A percentile compares a stretch with the other conserved stretches of the same genome.
Conservation (phyloP, 768 basidiomycete species). For the Boletus barrowsii region DNA sequence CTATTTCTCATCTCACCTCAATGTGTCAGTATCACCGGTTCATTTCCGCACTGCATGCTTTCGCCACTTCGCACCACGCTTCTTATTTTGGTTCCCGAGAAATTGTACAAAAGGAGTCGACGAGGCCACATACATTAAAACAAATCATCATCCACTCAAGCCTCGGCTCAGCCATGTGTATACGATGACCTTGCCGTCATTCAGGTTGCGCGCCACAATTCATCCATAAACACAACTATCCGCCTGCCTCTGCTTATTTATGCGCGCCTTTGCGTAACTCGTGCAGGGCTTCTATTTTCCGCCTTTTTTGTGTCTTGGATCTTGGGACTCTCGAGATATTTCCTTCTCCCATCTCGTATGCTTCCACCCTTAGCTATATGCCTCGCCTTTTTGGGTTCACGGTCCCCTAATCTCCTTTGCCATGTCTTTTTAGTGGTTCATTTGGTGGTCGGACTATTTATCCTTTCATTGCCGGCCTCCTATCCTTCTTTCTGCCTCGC, state of each 20-base stretch:
- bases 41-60: constrained; percentile 39
- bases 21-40: constrained; percentile 43
- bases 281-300: constrained; percentile 29
- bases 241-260: constrained; percentile 32
- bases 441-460: constrained; percentile 18
- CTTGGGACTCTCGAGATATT: constrained; percentile 34
- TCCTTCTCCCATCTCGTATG: constrained; percentile 12
- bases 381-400: constrained; percentile 19
- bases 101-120: constrained; percentile 37
- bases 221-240: constrained; percentile 19
- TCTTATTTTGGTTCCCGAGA: constrained; percentile 32
- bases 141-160: constrained; percentile 13
- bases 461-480: constrained; percentile 9
- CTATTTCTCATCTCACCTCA: constrained; percentile 30
- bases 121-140: constrained; percentile 32
- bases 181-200: constrained; percentile 24
- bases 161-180: constrained; percentile 33
- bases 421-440: constrained; percentile 31
- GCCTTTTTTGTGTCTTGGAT: constrained; percentile 40
- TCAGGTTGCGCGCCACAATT: constrained; percentile 25
- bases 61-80: constrained; percentile 39
- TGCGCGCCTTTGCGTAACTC: constrained; percentile 23
- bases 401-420: constrained; percentile 20
- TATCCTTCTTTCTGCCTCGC: neutral
- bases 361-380: constrained; percentile 17